Evolutionary conservation across 306 rosid species (phyloP), one percentile per base, ranked within the genome.

Genomic region (Vicia villosa): DNA sequence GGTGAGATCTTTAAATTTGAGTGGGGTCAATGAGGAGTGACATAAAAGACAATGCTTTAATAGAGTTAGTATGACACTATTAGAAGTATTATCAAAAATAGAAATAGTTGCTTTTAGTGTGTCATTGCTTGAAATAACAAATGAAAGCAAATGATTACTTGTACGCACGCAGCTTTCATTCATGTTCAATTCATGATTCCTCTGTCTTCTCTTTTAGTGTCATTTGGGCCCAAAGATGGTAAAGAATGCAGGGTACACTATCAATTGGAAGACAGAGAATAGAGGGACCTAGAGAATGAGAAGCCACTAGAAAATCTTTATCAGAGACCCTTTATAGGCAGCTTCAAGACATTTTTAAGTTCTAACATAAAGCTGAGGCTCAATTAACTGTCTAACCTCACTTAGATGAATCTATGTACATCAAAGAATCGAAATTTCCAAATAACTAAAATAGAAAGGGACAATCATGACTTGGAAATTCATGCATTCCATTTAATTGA

Each of bases 371-470:
- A 69, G 8, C 13, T 17, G 66, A 57, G 57, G 79, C 50, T 66
- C 32, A 68, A 59, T 64, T 21, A 62, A 74, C 59, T 11, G 59
- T 52, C 30, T 52, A 52, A 4, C 15, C 32, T 21, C 59, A 52
- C 15, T 20, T n/a, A 3, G 21, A 52, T 21, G 34, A 82, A 85
- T 82, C 67, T 90, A 93, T 90, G 46, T 82, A 88, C 96, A 90
- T 50, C 66, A 85, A 92, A 90, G 88, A 90, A 92, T 86, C 28
- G 73, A 63, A 63, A 57, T 69, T 79, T 68, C 83, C 83, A 65
- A 32, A 28, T 10, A 69, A 66, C 59, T 32, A 38, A 43, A 51
- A 68, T 51, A 67, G 17, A 60, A 41, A 62, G 69, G 72, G 73
- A 58, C 64, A 62, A 68, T 75, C 62, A 63, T 79, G 62, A 79